Percentiles rank a stretch among this genome's conserved stretches.
These are phyloP conservation scores for Sabuloglossum arenarium DNA, from an alignment of 495 filamentous ascomycete genomes.

Conservation along the genomic window DNA sequence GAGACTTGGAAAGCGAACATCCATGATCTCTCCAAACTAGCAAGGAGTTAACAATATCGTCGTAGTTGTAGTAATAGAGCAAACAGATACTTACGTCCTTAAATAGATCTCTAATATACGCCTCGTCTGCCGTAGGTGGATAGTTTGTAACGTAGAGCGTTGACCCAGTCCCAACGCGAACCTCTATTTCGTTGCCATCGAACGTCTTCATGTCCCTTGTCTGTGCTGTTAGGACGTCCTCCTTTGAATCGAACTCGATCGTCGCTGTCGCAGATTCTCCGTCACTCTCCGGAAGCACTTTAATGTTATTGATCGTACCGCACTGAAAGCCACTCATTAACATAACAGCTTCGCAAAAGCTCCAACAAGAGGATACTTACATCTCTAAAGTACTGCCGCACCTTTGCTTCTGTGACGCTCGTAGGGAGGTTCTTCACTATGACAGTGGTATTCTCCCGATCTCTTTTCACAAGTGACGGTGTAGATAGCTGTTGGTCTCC, in stretches of 20 bases:
- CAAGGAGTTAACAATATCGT: background rate
- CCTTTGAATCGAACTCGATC: conserved; percentile 64
- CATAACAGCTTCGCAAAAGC: conserved; percentile 11
- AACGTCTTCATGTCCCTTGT: conserved; percentile 59
- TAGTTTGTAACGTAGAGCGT: conserved; percentile 87
- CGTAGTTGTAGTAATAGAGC: background rate
- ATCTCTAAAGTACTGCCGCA: conserved; percentile 79
- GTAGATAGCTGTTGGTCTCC: conserved; percentile 19
- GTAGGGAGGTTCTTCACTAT: conserved; percentile 55
- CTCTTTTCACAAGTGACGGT: conserved; percentile 36
- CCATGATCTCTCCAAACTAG: conserved; percentile 59
- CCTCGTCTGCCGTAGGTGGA: conserved; percentile 65
- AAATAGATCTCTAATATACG: conserved; percentile 58
- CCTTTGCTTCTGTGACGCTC: conserved; percentile 42
- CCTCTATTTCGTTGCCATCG: conserved; percentile 44
- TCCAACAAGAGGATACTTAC: too few species aligned
- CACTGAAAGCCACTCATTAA: conserved; percentile 22
- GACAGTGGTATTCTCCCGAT: conserved; percentile 75
- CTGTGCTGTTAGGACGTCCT: conserved; percentile 64
- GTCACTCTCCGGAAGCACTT: conserved; percentile 34
- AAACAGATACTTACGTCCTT: conserved; percentile 30
- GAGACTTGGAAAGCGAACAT: conserved; percentile 75
- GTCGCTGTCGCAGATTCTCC: conserved; percentile 42
- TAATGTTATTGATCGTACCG: conserved; percentile 59
- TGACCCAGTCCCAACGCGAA: conserved; percentile 47